phyloP scores from a whole-genome alignment of 192 early-diverging fungal species.

The Podila epigama region DNA sequence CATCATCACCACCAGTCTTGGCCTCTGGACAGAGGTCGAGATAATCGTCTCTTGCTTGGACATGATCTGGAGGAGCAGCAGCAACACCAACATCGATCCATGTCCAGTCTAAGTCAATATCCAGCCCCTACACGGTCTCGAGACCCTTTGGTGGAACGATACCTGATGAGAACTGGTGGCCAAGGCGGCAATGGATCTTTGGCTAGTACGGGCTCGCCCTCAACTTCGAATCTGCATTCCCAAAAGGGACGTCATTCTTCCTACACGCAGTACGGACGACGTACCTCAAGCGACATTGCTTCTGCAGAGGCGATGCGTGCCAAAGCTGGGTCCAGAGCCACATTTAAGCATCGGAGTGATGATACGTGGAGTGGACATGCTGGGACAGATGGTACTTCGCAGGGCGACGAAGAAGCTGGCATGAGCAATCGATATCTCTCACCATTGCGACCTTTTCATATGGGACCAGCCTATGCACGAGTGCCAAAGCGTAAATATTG shows the following conservation, averaged over 20 bases:
- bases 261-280: slow-evolving; percentile 4
- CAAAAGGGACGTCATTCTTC: not conserved
- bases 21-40: slow-evolving; percentile 15
- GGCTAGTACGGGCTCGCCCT: slow-evolving; percentile 7
- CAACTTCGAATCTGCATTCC: slow-evolving; percentile 17
- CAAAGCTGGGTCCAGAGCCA: slow-evolving; percentile 3
- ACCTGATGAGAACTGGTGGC: slow-evolving; percentile 8
- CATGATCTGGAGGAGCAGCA: not conserved
- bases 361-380: slow-evolving; percentile 17
- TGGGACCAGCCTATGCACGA: slow-evolving; percentile 33
- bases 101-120: slow-evolving; percentile 28
- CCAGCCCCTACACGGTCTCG: not conserved
- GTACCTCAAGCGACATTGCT: slow-evolving; percentile 11
- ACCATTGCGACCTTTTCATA: slow-evolving; percentile 36
- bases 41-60: not conserved
- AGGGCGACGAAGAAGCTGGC: slow-evolving; percentile 35
- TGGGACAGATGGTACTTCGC: slow-evolving; percentile 4
- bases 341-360: not conserved
- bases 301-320: not conserved
- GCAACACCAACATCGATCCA: slow-evolving; percentile 3
- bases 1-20: slow-evolving; percentile 16
- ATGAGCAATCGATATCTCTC: slow-evolving; percentile 19
- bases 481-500: slow-evolving; percentile 36
- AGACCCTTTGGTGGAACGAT: slow-evolving; percentile 21
- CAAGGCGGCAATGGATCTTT: slow-evolving; percentile 13